Base-by-base conservation (phyloP, 257 asterid genomes). In the Nicotiana tabacum region DNA sequence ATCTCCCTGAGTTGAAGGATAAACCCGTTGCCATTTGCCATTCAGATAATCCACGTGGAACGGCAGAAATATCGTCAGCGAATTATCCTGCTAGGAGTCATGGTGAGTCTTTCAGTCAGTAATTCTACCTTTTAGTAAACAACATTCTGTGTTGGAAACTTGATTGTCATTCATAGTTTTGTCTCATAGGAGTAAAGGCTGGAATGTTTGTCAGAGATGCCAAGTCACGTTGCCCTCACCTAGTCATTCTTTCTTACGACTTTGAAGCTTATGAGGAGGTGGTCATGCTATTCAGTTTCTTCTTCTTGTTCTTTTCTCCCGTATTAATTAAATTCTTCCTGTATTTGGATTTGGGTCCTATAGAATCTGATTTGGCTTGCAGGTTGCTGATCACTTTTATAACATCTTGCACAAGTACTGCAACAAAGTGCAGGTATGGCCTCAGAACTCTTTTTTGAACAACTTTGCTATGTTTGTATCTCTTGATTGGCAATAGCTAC, bases 151-250 rank as follows among this genome's bases (percentile, higher is more conserved):
- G 9, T 81, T 81, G 4, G 51, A 18, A 66, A 57, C 48, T 81
- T 66, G 56, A n/a, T 24, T 33, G 24, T 55, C 58, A 83, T 61
- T 43, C 64, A 76, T 60, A 39, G 3, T 74, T 56, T n/a, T 76
- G 17, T 78, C 56, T 69, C 68, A 8, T 88, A 96, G 99, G 99
- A 82, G 93, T 96, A 66, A 92, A 89, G 91, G 98, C 99, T 48
- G 98, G 99, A 66, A 94, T 94, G 95, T 96, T 96, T 61, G 98
- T 96, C 80, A 90, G 92, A 88, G 98, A 96, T 88, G 99, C 99
- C 17, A 96, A 93, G 92, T 91, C 83, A 55, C 92, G 89, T 55
- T 96, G 99, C 83, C 98, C 99, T 86, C 92, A 93, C 82, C 98
- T 96, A 83, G 93, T 92, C 81, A 90, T 91, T 76, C 92, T 94